A percentile compares a stretch with the other conserved stretches of the same genome.
phyloP scores from a whole-genome alignment of 176 grass and related monocot species.

The Avena insularis region DNA sequence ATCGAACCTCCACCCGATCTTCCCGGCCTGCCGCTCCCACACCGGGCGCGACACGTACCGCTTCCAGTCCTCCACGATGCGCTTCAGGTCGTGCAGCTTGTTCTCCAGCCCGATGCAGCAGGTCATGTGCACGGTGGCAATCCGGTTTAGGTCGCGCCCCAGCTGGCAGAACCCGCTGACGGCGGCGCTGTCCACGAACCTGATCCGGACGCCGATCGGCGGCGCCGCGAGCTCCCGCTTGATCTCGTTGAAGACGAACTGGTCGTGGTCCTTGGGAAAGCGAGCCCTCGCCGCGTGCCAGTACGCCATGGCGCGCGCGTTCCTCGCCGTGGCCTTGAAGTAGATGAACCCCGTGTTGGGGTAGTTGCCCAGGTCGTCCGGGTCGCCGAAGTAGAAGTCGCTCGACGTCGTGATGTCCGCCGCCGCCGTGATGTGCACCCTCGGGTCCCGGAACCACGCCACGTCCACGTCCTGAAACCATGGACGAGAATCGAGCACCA shows the following conservation, averaged over 20 bases:
- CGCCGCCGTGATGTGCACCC: constrained; percentile 67
- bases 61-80: constrained; percentile 68
- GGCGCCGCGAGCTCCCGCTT: constrained; percentile 57
- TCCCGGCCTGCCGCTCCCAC: constrained; percentile 58
- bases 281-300: constrained; percentile 67
- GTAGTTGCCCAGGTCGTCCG: constrained; percentile 70
- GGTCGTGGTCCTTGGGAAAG: constrained; percentile 69
- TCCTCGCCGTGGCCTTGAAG: constrained; percentile 66
- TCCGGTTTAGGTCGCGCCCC: constrained; percentile 63
- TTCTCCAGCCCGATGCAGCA: constrained; percentile 71
- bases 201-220: constrained; percentile 61
- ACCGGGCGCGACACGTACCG: constrained; percentile 52
- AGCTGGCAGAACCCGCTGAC: constrained; percentile 82
- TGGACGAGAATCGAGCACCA: neutral
- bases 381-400: constrained; percentile 84
- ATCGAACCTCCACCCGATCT: constrained; percentile 65
- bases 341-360: constrained; percentile 94
- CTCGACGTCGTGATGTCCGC: constrained; percentile 80
- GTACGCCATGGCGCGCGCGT: constrained; percentile 71
- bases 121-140: constrained; percentile 85
- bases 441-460: constrained; percentile 81
- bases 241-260: constrained; percentile 90
- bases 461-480: constrained; percentile 61
- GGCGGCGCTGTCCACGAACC: constrained; percentile 63
- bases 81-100: constrained; percentile 69